Evolutionary conservation across 2,329 filamentous ascomycete species (phyloP).

Genomic region (Curvularia verruculosa): DNA sequence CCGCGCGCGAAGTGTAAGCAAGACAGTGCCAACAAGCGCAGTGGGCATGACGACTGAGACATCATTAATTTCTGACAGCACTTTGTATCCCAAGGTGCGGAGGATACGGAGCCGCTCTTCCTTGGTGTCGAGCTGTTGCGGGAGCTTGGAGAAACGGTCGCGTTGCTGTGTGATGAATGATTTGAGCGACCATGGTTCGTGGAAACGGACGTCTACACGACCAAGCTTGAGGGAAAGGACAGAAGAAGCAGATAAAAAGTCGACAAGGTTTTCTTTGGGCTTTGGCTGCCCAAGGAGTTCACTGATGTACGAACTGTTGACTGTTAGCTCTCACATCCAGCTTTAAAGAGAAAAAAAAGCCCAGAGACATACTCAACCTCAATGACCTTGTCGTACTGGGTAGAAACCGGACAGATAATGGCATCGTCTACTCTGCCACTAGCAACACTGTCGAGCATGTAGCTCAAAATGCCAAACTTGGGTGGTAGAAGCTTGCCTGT

Average conservation of each 20-base stretch:
- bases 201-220: constrained; percentile 92
- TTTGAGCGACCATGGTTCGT: constrained; percentile 91
- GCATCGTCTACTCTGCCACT: constrained; percentile 88
- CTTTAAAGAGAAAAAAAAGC: not conserved
- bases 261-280: constrained; percentile 88
- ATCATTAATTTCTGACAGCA: constrained; percentile 91
- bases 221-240: constrained; percentile 88
- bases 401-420: constrained; percentile 93
- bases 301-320: constrained; percentile 77
- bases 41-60: constrained; percentile 99
- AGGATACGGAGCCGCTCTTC: constrained; percentile 72
- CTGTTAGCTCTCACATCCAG: constrained; percentile 10
- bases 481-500: constrained; percentile 93
- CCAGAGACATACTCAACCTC: constrained; percentile 65
- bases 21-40: constrained; percentile 89
- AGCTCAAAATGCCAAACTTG: constrained; percentile 93
- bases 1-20: constrained; percentile 91
- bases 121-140: constrained; percentile 43
- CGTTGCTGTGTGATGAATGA: constrained; percentile 82
- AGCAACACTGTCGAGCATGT: constrained; percentile 86
- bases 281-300: constrained; percentile 94
- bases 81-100: constrained; percentile 86
- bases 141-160: constrained; percentile 56
- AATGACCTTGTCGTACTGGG: constrained; percentile 98
- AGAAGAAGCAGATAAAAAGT: constrained; percentile 88